These are phyloP conservation scores for Microdochium trichocladiopsis DNA, from an alignment of 2,329 filamentous ascomycete genomes.

Conservation along the genomic window DNA sequence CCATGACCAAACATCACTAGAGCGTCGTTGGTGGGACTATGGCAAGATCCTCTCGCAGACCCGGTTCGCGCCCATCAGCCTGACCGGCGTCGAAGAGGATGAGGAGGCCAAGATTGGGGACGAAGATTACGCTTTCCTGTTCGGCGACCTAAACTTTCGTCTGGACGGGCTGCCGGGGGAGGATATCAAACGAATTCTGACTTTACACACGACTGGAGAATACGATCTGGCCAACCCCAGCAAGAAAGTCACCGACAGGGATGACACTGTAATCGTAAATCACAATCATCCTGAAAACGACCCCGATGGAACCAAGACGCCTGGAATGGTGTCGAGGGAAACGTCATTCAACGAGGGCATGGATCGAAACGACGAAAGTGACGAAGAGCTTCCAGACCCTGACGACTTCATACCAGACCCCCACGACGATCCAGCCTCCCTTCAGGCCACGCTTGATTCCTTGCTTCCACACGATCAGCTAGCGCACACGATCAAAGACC, in stretches of 20 bases:
- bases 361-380: constrained; percentile 22
- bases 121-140: constrained; percentile 93
- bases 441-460: constrained; percentile 83
- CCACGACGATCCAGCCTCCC: constrained; percentile 71
- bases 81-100: constrained; percentile 58
- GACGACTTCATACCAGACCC: constrained; percentile 63
- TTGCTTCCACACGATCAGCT: constrained; percentile 88
- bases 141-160: constrained; percentile 92
- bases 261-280: constrained; percentile 44
- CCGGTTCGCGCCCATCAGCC: constrained; percentile 67
- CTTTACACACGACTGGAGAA: constrained; percentile 74
- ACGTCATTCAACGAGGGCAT: constrained; percentile 17
- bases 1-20: constrained; percentile 66
- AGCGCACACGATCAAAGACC: constrained; percentile 60
- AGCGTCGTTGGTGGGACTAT: constrained; percentile 86
- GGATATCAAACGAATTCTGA: constrained; percentile 79
- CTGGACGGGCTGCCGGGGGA: constrained; percentile 82
- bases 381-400: constrained; percentile 45
- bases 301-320: constrained; percentile 23
- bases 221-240: constrained; percentile 50
- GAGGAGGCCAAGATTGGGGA: constrained; percentile 69
- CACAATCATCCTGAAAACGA: constrained; percentile 40
- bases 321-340: constrained; percentile 21
- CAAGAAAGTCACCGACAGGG: constrained; percentile 30
- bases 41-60: constrained; percentile 70